Conservation (phyloP, 2,329 filamentous ascomycete species). For the Paecilomyces sp. region DNA sequence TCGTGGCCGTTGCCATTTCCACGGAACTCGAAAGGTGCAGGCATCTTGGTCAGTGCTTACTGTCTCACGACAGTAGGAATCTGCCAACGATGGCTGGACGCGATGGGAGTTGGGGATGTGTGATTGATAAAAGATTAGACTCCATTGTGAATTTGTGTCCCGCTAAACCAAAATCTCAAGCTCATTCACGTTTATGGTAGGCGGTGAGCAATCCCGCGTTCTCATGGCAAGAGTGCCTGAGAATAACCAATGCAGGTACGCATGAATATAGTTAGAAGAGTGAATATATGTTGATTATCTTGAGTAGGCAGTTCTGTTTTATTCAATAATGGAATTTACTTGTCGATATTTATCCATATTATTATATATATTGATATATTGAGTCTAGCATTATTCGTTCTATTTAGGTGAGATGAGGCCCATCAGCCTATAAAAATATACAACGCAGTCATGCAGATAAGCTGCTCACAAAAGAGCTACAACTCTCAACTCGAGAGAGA, state of each 20-base stretch:
- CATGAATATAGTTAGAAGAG: too few species aligned
- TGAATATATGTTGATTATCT: too few species aligned
- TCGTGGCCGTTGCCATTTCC: constrained; percentile 16
- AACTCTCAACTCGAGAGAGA: neutral
- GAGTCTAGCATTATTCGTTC: too few species aligned
- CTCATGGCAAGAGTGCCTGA: neutral
- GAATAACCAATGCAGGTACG: neutral
- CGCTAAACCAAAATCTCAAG: neutral
- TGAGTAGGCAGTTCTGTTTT: too few species aligned
- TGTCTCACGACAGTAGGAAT: neutral
- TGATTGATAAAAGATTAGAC: neutral
- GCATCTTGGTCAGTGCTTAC: constrained; percentile 5
- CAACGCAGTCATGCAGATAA: too few species aligned
- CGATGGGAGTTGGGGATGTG: neutral
- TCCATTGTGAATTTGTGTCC: neutral
- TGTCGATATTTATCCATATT: too few species aligned
- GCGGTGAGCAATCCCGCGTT: neutral
- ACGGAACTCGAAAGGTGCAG: constrained; percentile 25
- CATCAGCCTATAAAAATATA: too few species aligned
- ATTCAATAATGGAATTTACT: too few species aligned
- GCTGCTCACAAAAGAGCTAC: too few species aligned
- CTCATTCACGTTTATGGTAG: neutral
- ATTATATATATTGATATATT: too few species aligned
- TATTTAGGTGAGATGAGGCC: too few species aligned
- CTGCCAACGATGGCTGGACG: neutral